Percentiles rank a stretch among this genome's conserved stretches.
Conservation (phyloP, 257 asterid species). For the Ligustrum vulgare region DNA sequence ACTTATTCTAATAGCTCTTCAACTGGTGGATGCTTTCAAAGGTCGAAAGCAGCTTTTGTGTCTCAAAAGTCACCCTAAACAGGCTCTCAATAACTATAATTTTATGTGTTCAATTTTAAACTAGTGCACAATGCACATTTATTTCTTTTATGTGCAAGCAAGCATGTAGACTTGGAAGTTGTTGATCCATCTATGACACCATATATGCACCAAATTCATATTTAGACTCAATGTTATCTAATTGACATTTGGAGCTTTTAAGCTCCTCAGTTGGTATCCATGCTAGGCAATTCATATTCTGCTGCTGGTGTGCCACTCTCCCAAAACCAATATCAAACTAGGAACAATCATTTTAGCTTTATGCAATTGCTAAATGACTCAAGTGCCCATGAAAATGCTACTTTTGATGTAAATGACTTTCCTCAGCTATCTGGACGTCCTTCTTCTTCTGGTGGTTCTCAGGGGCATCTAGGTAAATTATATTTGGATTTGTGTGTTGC, state of each 20-base stretch:
- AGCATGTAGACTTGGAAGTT: not conserved
- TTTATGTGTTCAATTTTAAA: not conserved
- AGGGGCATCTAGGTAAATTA: slow-evolving; percentile 69
- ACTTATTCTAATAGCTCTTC: too few relatives aligned
- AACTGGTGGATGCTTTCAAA: too few relatives aligned
- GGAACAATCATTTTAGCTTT: slow-evolving; percentile 57
- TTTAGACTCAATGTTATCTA: slow-evolving; percentile 9
- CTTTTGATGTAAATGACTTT: slow-evolving; percentile 83
- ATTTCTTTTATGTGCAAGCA: not conserved
- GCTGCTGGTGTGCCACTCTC: slow-evolving; percentile 75
- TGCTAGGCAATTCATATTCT: slow-evolving; percentile 73
- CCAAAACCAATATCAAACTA: slow-evolving; percentile 77
- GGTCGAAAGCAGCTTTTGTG: too few relatives aligned
- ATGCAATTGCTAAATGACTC: slow-evolving; percentile 68
- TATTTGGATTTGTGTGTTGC: slow-evolving; percentile 8
- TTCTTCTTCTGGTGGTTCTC: slow-evolving; percentile 80
- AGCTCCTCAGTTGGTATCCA: slow-evolving; percentile 86
- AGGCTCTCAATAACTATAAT: too few relatives aligned
- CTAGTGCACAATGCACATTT: not conserved
- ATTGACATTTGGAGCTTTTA: slow-evolving; percentile 41
- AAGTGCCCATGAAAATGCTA: slow-evolving; percentile 59
- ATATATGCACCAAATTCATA: slow-evolving; percentile 14
- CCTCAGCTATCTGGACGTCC: slow-evolving; percentile 83
- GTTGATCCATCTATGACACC: not conserved
- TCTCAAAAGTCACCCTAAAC: too few relatives aligned